Percentiles rank a stretch among this genome's conserved stretches.
These are phyloP conservation scores for Glycine soja DNA, from an alignment of 306 rosid genomes.

Conservation along the genomic window DNA sequence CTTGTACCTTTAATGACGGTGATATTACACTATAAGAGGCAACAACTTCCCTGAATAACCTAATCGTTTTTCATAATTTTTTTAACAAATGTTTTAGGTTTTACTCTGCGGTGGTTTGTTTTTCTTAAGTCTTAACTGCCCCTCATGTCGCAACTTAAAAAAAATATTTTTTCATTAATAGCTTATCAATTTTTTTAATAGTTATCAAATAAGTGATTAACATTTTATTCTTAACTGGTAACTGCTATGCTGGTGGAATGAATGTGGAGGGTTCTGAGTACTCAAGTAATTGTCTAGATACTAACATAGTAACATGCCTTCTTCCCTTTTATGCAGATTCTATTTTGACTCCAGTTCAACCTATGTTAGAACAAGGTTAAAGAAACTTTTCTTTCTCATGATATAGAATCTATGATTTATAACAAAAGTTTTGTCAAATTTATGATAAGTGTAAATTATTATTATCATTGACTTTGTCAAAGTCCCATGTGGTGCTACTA, in stretches of 20 bases:
- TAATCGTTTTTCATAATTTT: not conserved
- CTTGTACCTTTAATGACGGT: constrained; percentile 1
- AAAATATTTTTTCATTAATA: not conserved
- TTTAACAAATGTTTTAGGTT: not conserved
- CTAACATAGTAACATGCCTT: constrained; percentile 25
- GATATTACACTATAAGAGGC: not conserved
- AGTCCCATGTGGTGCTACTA: too few species aligned
- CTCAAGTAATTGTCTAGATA: constrained; percentile 3
- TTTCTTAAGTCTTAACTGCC: not conserved
- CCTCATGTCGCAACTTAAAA: not conserved
- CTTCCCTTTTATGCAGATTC: constrained; percentile 65
- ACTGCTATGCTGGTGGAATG: constrained; percentile 22
- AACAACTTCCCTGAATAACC: not conserved
- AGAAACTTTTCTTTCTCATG: too few species aligned
- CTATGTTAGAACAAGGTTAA: constrained; percentile 94
- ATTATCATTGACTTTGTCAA: too few species aligned
- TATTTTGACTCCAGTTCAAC: constrained; percentile 96
- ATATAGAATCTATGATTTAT: too few species aligned
- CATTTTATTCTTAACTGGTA: not conserved
- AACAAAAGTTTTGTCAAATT: too few species aligned
- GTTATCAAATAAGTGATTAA: not conserved
- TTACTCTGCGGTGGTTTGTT: constrained; percentile 13
- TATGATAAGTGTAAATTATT: too few species aligned
- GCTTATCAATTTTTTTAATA: not conserved
- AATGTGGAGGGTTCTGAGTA: constrained; percentile 26